Base-by-base conservation (phyloP, 176 grass and related monocot genomes). In the Ananas comosus region DNA sequence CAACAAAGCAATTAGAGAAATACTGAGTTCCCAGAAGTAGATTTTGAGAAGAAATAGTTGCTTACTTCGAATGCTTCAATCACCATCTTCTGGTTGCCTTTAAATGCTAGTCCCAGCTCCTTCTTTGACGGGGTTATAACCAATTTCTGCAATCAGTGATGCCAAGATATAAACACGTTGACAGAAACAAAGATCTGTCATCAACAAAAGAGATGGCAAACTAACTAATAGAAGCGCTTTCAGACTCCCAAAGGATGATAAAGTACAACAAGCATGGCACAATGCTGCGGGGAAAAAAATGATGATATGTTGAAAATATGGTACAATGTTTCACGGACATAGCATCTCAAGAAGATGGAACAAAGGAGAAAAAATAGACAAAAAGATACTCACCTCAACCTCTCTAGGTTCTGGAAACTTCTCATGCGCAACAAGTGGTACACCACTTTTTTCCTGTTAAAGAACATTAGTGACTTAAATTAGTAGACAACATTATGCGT, bases 111-210 rank as follows among this genome's bases (percentile, higher is more conserved):
- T 54, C 89, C 94, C 47, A 97, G 78, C 18, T 97, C 94, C 76
- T 93, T 93, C 77, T 97, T 97, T 73, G 94, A 97, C 68, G 94
- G 94, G 12, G 85, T 87, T 82, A 97, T 84, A 74, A 97, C 76
- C 68, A 97, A 58, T 42, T 97, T 97, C 94, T 93, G 78, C 71
- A 85, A 12, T 10, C 24, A 59, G 19, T 53, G 50, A 68, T 70
- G 21, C 47, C 50, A 28, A 89, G 73, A 78, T 51, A 42, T 33
- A 33, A 33, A 5, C 29, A 33, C 29, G 5, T 4, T 33, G 16
- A 68, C 47, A 16, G 7, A 50, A 51, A 49, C 10, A 9, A 49
- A 12, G 9, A 56, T 61, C 13, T 56, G 16, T 56, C 52, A 56
- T 13, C 52, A 56, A 56, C 52, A 66, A 66, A 66, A 47, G 13